Conservation (phyloP, 768 basidiomycete species). For the Leccinum boreale region DNA sequence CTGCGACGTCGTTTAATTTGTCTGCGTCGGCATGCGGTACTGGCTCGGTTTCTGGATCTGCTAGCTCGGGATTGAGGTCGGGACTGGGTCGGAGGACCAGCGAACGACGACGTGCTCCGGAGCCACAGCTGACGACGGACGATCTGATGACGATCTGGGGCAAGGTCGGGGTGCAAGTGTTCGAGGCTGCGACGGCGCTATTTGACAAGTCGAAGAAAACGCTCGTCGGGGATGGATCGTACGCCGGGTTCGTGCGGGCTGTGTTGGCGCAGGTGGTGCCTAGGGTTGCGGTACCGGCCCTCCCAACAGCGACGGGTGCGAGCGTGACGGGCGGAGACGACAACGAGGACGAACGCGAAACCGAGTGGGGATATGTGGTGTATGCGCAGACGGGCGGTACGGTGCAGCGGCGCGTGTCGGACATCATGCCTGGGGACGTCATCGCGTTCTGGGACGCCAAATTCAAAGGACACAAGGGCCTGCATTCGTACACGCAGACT, state of each 20-base stretch:
- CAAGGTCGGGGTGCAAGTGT: conserved; percentile 71
- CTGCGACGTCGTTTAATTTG: conserved; percentile 3
- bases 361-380: conserved; percentile 64
- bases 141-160: conserved; percentile 70
- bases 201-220: conserved; percentile 74
- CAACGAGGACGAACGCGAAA: conserved; percentile 12
- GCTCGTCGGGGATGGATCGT: conserved; percentile 82
- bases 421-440: conserved; percentile 86
- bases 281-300: conserved; percentile 37
- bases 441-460: conserved; percentile 71
- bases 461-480: conserved; percentile 76
- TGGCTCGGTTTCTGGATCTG: background rate
- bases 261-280: conserved; percentile 70
- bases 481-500: conserved; percentile 67
- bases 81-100: conserved; percentile 3
- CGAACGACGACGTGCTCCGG: conserved; percentile 18
- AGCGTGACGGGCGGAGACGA: conserved; percentile 14
- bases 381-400: conserved; percentile 65
- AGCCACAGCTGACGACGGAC: conserved; percentile 39
- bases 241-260: conserved; percentile 70
- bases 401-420: conserved; percentile 71
- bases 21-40: background rate
- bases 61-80: too few relatives aligned
- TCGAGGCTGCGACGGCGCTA: conserved; percentile 63
- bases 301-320: conserved; percentile 15